Base-by-base conservation (phyloP, 2,329 filamentous ascomycete species). In the Bipolaris bicolor region DNA sequence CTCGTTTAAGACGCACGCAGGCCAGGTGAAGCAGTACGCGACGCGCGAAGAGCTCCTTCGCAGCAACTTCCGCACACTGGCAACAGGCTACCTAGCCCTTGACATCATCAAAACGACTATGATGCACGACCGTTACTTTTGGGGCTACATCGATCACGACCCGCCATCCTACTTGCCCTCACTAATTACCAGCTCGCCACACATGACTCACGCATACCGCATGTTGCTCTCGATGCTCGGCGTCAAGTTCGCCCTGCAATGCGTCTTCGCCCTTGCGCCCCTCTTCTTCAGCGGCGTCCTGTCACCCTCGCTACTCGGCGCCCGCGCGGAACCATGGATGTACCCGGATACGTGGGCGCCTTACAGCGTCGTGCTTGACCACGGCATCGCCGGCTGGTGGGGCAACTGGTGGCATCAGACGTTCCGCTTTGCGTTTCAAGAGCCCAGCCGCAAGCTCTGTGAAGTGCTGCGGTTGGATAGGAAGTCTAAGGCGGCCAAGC, bases 401-500 rank as follows among this genome's bases (percentile, higher is more conserved):
- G 88, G 90, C 43, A 82, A 81, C 20, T 94, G 87, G 83, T 97
- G 94, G 94, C 94, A 98, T 75, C 93, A 97, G 76, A 88, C 89
- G 2, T 96, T 97, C 78, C 89, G 92, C 0, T 83, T 87, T 53
- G 86, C 85, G 2, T 92, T 94, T 69, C 77, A 84, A 37, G 83
- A 86, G 3, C 88, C 89, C 0, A 78, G 83, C 0, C 75, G 74
- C 1, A 84, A 79, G 67, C 66, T 89, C 0, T 64, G 78, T 22
- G 58, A 68, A 13, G 3, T 52, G 0, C 24, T 76, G 2, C 60
- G 68, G 0, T 58, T 78, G 55, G 60, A 78, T 4, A 66, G 62
- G 26, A 72, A 64, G 9, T 54, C 72, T 76, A 7, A 63, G 73
- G 59, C 51, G 59, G 80, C 78, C 0, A 79, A 77, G 55, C 15